A percentile compares a stretch with the other conserved stretches of the same genome.
Conservation (phyloP, 2,329 filamentous ascomycete species). For the Aspergillus bombycis region DNA sequence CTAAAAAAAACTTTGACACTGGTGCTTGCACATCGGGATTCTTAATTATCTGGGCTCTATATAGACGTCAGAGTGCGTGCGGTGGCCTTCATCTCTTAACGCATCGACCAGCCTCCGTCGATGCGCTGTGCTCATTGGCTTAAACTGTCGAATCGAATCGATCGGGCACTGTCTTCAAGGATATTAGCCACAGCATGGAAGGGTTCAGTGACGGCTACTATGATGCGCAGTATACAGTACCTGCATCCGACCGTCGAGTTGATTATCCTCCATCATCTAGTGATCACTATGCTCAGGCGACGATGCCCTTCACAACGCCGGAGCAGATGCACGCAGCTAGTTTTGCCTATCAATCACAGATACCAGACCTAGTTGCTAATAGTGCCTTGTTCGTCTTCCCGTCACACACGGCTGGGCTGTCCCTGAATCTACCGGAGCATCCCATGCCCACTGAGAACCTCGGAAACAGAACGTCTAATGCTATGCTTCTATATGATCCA, state of each 20-base stretch:
- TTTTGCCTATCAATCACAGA: conserved; percentile 19
- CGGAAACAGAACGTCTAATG: conserved; percentile 28
- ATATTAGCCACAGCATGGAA: conserved; percentile 20
- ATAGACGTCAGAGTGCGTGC: neutral
- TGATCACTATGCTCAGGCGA: conserved; percentile 17
- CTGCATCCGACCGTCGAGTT: conserved; percentile 13
- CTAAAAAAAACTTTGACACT: neutral
- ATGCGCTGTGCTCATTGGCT: conserved; percentile 23
- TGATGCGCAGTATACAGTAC: conserved; percentile 18
- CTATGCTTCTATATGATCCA: conserved; percentile 31
- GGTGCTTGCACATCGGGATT: neutral
- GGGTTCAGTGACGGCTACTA: conserved; percentile 21
- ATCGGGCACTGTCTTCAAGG: conserved; percentile 19
- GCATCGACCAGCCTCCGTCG: conserved; percentile 5
- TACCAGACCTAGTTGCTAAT: conserved; percentile 13
- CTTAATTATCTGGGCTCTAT: neutral
- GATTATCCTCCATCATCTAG: conserved; percentile 5
- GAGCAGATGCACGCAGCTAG: conserved; percentile 15
- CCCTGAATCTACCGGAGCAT: conserved; percentile 15
- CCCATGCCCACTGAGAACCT: conserved; percentile 1
- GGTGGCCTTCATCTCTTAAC: neutral
- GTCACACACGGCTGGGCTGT: conserved; percentile 19
- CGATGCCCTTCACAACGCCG: conserved; percentile 15
- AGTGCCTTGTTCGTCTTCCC: conserved; percentile 20
- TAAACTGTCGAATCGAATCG: conserved; percentile 17